These are phyloP conservation scores for Fusarium nanum DNA, from an alignment of 2,329 filamentous ascomycete species.

Conservation along the genomic window DNA sequence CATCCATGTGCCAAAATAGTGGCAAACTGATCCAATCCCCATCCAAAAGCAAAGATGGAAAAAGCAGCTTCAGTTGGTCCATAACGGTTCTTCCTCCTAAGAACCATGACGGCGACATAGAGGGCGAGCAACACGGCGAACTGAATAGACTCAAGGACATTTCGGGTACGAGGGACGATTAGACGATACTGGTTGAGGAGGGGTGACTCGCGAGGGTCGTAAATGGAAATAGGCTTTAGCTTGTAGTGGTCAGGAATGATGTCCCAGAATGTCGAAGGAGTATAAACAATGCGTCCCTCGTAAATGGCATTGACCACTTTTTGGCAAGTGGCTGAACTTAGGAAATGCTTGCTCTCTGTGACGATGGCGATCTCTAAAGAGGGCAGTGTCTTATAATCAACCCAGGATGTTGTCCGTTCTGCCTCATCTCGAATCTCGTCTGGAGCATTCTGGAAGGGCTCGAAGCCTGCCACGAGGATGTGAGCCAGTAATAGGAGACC, in stretches of 20 bases:
- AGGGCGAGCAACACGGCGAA: conserved; percentile 76
- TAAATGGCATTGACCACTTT: conserved; percentile 87
- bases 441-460: conserved; percentile 87
- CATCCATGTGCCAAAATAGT: conserved; percentile 80
- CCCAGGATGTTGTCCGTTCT: conserved; percentile 60
- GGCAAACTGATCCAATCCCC: conserved; percentile 81
- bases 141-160: conserved; percentile 78
- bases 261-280: conserved; percentile 83
- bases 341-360: conserved; percentile 81
- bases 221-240: conserved; percentile 82
- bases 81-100: conserved; percentile 68
- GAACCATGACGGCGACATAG: conserved; percentile 78
- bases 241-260: conserved; percentile 90
- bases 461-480: conserved; percentile 84
- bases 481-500: conserved; percentile 81
- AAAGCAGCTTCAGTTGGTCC: conserved; percentile 74
- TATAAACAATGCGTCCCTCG: conserved; percentile 82
- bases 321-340: conserved; percentile 82
- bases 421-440: conserved; percentile 71
- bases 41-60: conserved; percentile 79
- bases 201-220: conserved; percentile 80
- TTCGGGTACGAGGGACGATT: conserved; percentile 82
- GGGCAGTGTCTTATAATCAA: conserved; percentile 71
- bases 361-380: conserved; percentile 86
- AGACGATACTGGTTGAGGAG: conserved; percentile 87